A percentile compares a stretch with the other conserved stretches of the same genome.
These are phyloP conservation scores for Myxozyma melibiosi DNA, from an alignment of 805 yeast genomes.

Conservation along the genomic window DNA sequence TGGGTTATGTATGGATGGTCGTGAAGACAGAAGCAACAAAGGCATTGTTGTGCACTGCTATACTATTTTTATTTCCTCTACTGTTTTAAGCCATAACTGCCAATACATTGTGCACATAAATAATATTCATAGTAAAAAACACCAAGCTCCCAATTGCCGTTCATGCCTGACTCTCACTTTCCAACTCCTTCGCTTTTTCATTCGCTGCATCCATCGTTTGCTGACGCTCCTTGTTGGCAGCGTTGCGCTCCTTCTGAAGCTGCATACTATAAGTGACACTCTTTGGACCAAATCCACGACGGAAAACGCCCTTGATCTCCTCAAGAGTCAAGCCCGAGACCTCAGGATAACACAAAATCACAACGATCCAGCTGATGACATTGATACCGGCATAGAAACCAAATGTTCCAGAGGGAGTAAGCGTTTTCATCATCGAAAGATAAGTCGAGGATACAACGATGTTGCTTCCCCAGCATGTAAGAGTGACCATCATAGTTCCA, in stretches of 20 bases:
- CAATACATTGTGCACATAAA: no score
- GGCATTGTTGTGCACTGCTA: no score
- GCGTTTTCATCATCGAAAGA: constrained; percentile 86
- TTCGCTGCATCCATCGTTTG: no score
- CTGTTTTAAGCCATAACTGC: no score
- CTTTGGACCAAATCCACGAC: constrained; percentile 87
- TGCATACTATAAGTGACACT: constrained; percentile 62
- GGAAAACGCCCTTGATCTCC: constrained; percentile 79
- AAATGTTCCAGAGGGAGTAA: constrained; percentile 94
- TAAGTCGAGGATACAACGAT: constrained; percentile 86
- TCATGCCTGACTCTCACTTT: no score
- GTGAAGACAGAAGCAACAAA: no score
- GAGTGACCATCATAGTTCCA: constrained; percentile 85
- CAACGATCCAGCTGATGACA: constrained; percentile 67
- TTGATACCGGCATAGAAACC: constrained; percentile 83
- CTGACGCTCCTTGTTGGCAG: no score
- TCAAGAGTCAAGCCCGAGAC: constrained; percentile 85
- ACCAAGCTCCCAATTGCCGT: no score
- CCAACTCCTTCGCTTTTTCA: no score
- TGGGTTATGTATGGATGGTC: no score
- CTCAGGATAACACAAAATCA: constrained; percentile 87
- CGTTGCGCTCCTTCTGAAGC: constrained; percentile 54
- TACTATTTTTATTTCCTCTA: no score
- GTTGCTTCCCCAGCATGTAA: constrained; percentile 93
- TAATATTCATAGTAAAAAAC: no score